Conservation (phyloP, 1,139 yeast genomes). For the Nakaseomyces nivariensis region DNA sequence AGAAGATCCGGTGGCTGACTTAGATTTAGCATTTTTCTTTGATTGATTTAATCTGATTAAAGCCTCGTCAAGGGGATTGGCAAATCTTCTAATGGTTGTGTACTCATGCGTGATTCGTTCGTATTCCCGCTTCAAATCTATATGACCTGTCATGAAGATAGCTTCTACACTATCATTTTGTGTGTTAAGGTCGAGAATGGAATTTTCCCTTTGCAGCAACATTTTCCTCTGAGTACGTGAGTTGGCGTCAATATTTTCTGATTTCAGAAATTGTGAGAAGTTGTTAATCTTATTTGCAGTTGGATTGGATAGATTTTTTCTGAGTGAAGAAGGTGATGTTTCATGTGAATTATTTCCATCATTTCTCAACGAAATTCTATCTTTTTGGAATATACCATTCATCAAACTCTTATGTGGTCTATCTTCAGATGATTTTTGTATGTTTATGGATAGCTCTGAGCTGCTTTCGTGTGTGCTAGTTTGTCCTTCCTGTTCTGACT, state of each 20-base stretch:
- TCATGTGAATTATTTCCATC: background rate
- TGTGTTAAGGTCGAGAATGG: slow-evolving; percentile 46
- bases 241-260: slow-evolving; percentile 35
- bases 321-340: slow-evolving; percentile 4
- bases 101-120: slow-evolving; percentile 70
- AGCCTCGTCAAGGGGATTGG: slow-evolving; percentile 60
- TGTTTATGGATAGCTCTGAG: slow-evolving; percentile 6
- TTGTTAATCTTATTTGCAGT: slow-evolving; percentile 24
- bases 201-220: slow-evolving; percentile 75
- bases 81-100: slow-evolving; percentile 55
- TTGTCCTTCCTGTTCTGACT: background rate
- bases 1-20: slow-evolving; percentile 5
- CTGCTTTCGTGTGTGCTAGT: too few species aligned
- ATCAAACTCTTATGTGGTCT: slow-evolving; percentile 6
- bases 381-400: slow-evolving; percentile 10
- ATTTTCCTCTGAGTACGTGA: slow-evolving; percentile 74
- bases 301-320: slow-evolving; percentile 5
- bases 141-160: slow-evolving; percentile 40
- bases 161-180: slow-evolving; percentile 22
- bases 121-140: slow-evolving; percentile 62
- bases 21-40: slow-evolving; percentile 10
- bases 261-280: slow-evolving; percentile 31
- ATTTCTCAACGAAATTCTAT: slow-evolving; percentile 6
- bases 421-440: slow-evolving; percentile 16
- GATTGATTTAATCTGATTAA: slow-evolving; percentile 36